These are phyloP conservation scores for Citrus australasica DNA, from an alignment of 345 rosid species.

Conservation along the genomic window DNA sequence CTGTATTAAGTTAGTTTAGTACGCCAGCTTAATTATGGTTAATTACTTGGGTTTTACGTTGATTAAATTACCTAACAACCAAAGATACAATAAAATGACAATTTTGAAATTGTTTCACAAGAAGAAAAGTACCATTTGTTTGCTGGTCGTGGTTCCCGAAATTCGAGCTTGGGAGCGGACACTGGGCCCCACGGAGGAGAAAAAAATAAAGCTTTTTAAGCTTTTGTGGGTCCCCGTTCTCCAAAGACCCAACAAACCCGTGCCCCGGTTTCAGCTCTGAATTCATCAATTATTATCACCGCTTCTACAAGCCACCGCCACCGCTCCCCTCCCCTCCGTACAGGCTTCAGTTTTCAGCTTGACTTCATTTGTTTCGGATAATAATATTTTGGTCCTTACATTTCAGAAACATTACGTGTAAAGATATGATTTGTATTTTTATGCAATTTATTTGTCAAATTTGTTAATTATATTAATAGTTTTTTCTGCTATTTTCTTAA, in stretches of 20 bases:
- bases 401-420: neutral
- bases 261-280: neutral
- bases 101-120: neutral
- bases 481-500: no score
- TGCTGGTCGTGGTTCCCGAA: neutral
- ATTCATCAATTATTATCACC: conserved; percentile 25
- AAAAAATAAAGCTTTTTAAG: neutral
- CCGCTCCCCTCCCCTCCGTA: neutral
- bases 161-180: neutral
- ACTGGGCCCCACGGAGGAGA: neutral
- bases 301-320: conserved; percentile 20
- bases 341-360: neutral
- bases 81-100: neutral
- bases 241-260: neutral
- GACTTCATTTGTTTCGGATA: neutral
- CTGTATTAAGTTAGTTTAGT: neutral
- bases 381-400: neutral
- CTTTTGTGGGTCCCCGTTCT: neutral
- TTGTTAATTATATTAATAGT: no score
- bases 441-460: neutral
- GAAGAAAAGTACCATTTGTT: neutral
- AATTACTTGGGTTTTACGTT: conserved; percentile 19
- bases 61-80: neutral
- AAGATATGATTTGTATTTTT: neutral
- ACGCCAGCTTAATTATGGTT: conserved; percentile 9